Evolutionary conservation across 2,329 filamentous ascomycete genomes (phyloP).

Genomic region (Aspergillus bombycis): DNA sequence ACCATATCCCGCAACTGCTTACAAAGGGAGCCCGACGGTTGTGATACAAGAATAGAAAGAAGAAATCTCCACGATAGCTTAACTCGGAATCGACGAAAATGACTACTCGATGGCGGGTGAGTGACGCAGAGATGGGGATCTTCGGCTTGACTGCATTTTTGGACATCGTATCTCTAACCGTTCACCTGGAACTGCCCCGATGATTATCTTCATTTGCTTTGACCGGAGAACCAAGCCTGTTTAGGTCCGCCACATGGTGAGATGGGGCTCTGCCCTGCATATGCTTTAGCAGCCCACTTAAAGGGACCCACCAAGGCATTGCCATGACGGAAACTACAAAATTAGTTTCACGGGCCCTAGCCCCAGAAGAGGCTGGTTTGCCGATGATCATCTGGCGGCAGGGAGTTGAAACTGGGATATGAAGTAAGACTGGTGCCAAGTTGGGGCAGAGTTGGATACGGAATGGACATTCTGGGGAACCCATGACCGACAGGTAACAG

Average conservation of each 20-base stretch:
- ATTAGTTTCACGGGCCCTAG: conserved; percentile 11
- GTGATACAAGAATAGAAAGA: conserved; percentile 18
- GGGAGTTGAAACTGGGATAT: not conserved
- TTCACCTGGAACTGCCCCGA: conserved; percentile 9
- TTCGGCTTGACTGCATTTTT: conserved; percentile 16
- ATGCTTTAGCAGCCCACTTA: conserved; percentile 8
- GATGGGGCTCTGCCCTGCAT: conserved; percentile 17
- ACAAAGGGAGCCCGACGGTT: conserved; percentile 8
- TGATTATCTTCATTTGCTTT: conserved; percentile 8
- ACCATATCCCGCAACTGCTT: not conserved
- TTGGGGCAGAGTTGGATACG: conserved; percentile 13
- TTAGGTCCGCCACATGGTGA: conserved; percentile 15
- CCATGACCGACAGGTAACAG: conserved; percentile 19
- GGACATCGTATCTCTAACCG: conserved; percentile 8
- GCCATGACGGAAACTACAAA: conserved; percentile 6
- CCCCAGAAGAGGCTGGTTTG: conserved; percentile 10
- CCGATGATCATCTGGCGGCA: conserved; percentile 12
- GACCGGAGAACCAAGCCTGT: conserved; percentile 2
- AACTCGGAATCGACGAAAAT: conserved; percentile 13
- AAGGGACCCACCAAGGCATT: conserved; percentile 4
- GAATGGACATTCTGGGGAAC: conserved; percentile 22
- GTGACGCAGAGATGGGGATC: conserved; percentile 25
- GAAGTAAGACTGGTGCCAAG: not conserved
- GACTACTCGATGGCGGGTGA: not conserved
- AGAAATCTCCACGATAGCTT: conserved; percentile 6